These are phyloP conservation scores for Chamaenerion angustifolium DNA, from an alignment of 345 rosid species.

Conservation along the genomic window DNA sequence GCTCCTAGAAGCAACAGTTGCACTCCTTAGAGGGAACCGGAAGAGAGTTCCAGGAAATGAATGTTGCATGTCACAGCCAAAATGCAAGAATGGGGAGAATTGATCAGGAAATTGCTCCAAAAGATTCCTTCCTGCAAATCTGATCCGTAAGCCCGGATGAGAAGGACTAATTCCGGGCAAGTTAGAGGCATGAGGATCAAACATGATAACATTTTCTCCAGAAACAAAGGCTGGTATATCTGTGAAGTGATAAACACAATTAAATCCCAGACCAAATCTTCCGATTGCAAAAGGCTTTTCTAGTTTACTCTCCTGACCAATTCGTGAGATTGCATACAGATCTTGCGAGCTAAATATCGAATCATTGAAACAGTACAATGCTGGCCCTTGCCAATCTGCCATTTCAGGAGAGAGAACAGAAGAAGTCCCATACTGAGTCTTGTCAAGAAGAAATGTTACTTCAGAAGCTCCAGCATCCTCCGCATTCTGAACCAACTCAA, in stretches of 20 bases:
- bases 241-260: slow-evolving; percentile 96
- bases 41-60: slow-evolving; percentile 85
- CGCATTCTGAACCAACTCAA: slow-evolving; percentile 90
- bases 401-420: slow-evolving; percentile 95
- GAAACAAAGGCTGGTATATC: slow-evolving; percentile 89
- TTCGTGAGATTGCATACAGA: slow-evolving; percentile 91
- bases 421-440: slow-evolving; percentile 88
- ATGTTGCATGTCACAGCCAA: slow-evolving; percentile 83
- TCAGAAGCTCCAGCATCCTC: slow-evolving; percentile 98
- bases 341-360: slow-evolving; percentile 90
- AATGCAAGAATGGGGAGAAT: slow-evolving; percentile 81
- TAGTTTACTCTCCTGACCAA: slow-evolving; percentile 96
- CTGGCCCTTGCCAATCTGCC: slow-evolving; percentile 99
- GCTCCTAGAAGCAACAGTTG: slow-evolving; percentile 59
- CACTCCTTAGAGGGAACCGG: slow-evolving; percentile 85
- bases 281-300: slow-evolving; percentile 95
- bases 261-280: slow-evolving; percentile 92
- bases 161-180: slow-evolving; percentile 95
- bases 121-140: slow-evolving; percentile 71
- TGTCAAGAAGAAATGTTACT: slow-evolving; percentile 81
- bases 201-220: slow-evolving; percentile 92
- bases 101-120: slow-evolving; percentile 96
- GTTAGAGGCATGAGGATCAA: slow-evolving; percentile 92
- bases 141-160: slow-evolving; percentile 90
- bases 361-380: slow-evolving; percentile 84